Evolutionary conservation across 106 monocot genomes (phyloP).

Genomic region (Apostasia shenzhenica): DNA sequence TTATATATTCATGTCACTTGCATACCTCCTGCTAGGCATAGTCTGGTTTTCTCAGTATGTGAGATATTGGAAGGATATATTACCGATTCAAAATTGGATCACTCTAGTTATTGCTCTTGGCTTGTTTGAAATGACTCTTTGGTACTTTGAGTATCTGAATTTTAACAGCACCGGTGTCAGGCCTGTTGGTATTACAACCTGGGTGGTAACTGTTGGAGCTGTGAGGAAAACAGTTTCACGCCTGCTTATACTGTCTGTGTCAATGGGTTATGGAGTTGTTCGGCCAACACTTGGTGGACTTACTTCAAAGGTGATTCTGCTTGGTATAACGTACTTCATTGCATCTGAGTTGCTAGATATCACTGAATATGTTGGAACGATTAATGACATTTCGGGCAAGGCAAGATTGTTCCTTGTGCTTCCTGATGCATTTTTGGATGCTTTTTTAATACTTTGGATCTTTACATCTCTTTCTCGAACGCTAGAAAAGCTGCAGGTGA

Average conservation of each 20-base stretch:
- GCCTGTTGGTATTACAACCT: slow-evolving; percentile 84
- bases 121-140: slow-evolving; percentile 92
- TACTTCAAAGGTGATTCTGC: slow-evolving; percentile 91
- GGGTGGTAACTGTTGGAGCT: slow-evolving; percentile 96
- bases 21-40: slow-evolving; percentile 51
- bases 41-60: slow-evolving; percentile 78
- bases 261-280: slow-evolving; percentile 98
- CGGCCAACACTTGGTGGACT: slow-evolving; percentile 93
- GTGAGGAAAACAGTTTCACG: slow-evolving; percentile 83
- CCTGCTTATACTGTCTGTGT: slow-evolving; percentile 70
- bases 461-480: slow-evolving; percentile 91
- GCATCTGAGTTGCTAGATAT: slow-evolving; percentile 86
- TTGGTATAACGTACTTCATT: slow-evolving; percentile 88
- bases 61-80: slow-evolving; percentile 81
- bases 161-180: slow-evolving; percentile 72
- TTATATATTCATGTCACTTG: slow-evolving; percentile 75
- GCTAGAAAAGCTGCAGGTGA: slow-evolving; percentile 86
- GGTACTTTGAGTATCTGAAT: slow-evolving; percentile 91
- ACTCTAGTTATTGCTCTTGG: slow-evolving; percentile 79
- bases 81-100: slow-evolving; percentile 87
- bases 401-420: slow-evolving; percentile 82
- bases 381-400: slow-evolving; percentile 92
- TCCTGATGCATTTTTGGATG: slow-evolving; percentile 89
- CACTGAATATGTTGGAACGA: slow-evolving; percentile 89
- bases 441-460: slow-evolving; percentile 93